Evolutionary conservation across 495 filamentous ascomycete species (phyloP), one percentile per base, ranked within the genome.

Genomic region (Aspergillus sparsus): DNA sequence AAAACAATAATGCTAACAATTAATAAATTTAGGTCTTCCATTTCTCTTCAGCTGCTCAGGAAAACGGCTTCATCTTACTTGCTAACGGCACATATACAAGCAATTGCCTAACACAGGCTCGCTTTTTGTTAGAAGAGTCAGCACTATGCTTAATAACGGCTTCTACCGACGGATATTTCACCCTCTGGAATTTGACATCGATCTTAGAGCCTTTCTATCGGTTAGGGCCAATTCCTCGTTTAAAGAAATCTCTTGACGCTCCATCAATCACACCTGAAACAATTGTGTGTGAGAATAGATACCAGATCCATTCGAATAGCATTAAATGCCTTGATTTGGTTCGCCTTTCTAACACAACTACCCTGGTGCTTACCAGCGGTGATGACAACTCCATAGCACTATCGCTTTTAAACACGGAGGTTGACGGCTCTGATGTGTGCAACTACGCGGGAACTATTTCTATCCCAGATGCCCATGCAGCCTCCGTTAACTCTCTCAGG

Each of bases 301-400:
- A 80, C 35, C 78, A 74, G 58, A 67, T 92, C 42, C 92, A 96
- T 63, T 90, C 93, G 61, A 93, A 81, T 71, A 85, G 86, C 51
- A 81, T 94, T 66, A 92, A 92, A 70, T 72, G 77, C 3, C 52
- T 86, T 31, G 68, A 80, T 6, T 32, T 75, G 11, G 61, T 78
- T 2, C 57, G 65, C 3, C 54, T 71, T 1, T 75, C 67, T 1
- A 66, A 63, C n/a, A 62, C 61, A 0, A 49, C 56, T 3, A 80
- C 76, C 33, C 36, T 93, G 8, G 61, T 93, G 15, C 68, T 87
- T n/a, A 88, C 89, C 0, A 91, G 89, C 13, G 90, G 93, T 6
- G 93, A 97, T 62, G 93, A 96, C 65, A 92, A 92, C 63, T 86
- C 88, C 4, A 65, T 96, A 0, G 83, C 81, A 0, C 65, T 93